A percentile compares a stretch with the other conserved stretches of the same genome.
phyloP scores from a whole-genome alignment of 257 asterid species.

The Penstemon eatonii region DNA sequence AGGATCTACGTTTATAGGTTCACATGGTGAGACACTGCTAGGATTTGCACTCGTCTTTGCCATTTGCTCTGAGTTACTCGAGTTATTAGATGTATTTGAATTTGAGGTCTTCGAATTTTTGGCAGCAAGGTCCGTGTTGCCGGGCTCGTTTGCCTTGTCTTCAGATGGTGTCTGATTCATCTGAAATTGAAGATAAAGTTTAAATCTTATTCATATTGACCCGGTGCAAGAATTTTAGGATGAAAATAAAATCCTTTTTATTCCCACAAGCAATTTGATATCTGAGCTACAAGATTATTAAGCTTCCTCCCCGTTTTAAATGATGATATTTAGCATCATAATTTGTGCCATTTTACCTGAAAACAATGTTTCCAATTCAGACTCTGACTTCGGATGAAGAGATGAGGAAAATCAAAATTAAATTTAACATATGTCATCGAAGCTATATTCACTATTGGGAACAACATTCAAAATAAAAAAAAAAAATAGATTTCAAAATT shows the following conservation, averaged over 20 bases:
- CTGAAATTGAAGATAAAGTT: slow-evolving; percentile 30
- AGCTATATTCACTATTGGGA: background rate
- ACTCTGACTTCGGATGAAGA: background rate
- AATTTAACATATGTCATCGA: too few relatives aligned
- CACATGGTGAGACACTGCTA: slow-evolving; percentile 21
- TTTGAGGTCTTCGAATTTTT: slow-evolving; percentile 22
- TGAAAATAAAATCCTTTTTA: background rate
- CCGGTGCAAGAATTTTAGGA: slow-evolving; percentile 2
- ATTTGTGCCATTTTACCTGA: background rate
- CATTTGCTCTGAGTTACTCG: slow-evolving; percentile 25
- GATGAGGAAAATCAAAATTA: background rate
- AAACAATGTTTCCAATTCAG: background rate
- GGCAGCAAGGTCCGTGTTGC: slow-evolving; percentile 31
- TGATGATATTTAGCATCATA: background rate
- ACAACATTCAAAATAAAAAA: background rate
- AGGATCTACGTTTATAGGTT: slow-evolving; percentile 13
- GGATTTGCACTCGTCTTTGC: slow-evolving; percentile 23
- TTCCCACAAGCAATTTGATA: background rate
- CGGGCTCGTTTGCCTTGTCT: slow-evolving; percentile 29
- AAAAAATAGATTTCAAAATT: background rate
- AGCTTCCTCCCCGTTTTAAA: background rate
- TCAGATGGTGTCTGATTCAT: slow-evolving; percentile 37
- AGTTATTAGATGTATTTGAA: slow-evolving; percentile 24
- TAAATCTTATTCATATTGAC: slow-evolving; percentile 9
- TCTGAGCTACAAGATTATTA: background rate